Percentiles rank a stretch among this genome's conserved stretches.
phyloP scores from a whole-genome alignment of 2,329 filamentous ascomycete genomes.

The Rhexocercosporidium sp. region DNA sequence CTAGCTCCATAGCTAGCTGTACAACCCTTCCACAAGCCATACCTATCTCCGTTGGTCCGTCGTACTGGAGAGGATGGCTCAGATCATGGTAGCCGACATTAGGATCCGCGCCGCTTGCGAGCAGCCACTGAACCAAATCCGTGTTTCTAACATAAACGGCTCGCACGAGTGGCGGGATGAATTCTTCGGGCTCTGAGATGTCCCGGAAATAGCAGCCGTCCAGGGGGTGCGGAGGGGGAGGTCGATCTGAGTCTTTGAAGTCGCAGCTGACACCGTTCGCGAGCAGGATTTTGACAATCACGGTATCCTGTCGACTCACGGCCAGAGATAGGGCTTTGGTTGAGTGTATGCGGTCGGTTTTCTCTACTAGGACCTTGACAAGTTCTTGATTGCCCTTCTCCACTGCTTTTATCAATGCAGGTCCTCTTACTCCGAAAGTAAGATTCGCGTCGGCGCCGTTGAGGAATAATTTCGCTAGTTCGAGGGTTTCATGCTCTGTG shows the following conservation, averaged over 20 bases:
- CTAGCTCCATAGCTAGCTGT: background rate
- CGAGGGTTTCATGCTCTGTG: constrained; percentile 1
- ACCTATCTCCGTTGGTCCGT: background rate
- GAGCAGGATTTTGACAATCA: constrained; percentile 29
- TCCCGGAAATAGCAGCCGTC: background rate
- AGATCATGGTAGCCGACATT: constrained; percentile 29
- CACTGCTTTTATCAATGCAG: constrained; percentile 26
- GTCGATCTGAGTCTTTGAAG: constrained; percentile 33
- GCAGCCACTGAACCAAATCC: constrained; percentile 26
- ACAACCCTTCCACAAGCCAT: background rate
- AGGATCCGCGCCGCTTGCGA: constrained; percentile 28
- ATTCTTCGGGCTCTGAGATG: constrained; percentile 14
- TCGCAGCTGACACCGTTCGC: constrained; percentile 28
- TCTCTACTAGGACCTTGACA: constrained; percentile 26
- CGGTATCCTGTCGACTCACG: constrained; percentile 24
- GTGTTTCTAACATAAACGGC: constrained; percentile 25
- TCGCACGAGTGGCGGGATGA: constrained; percentile 15
- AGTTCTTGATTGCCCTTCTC: constrained; percentile 26
- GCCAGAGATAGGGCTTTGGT: constrained; percentile 29
- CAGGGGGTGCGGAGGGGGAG: background rate
- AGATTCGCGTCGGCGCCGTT: constrained; percentile 12
- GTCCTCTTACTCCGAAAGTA: constrained; percentile 15
- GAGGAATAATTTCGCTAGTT: constrained; percentile 3
- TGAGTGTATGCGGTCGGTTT: constrained; percentile 24
- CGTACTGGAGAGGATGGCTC: background rate